Base-by-base conservation (phyloP, 2,329 filamentous ascomycete genomes). In the Exutisphaerella laricina region DNA sequence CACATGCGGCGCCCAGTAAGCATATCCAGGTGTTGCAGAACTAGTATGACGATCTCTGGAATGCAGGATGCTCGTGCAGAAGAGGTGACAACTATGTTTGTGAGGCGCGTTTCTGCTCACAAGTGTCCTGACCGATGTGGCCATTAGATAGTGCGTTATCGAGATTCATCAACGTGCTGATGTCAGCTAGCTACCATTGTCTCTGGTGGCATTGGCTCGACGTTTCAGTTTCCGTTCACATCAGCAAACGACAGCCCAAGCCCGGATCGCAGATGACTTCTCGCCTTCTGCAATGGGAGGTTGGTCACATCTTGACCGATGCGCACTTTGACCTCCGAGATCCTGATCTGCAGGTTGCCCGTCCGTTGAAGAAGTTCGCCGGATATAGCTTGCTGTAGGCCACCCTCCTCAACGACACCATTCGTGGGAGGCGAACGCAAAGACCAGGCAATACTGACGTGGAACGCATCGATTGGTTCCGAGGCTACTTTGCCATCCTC, bases 401-500 rank as follows among this genome's bases (percentile, higher is more conserved):
- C 26, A 8, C 26, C 31, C 3, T 22, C 31, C 7, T 45, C 28
- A 12, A 33, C 20, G 7, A 22, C 20, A 9, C 18, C 22, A 14
- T 39, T 10, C 6, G 65, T 96, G 89, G 58, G 95, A 17, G 35
- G 43, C 18, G 41, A 26, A 16, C 70, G 64, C 49, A 90, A 72
- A 1, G 78, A 84, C 92, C 90, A 97, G 0, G 84, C 92, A 43
- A 98, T 79, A 33, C 88, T 95, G 46, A 97, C 70, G 65, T 98
- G 92, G 59, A 96, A 96, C 18, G 26, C 26, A 18, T 54, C 39
- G 23, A 44, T 29, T 13, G 29, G 14, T 16, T 10, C 13, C 6
- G 8, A 16, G 14, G 25, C 16, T 47, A 22, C 3, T 26, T 30
- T 14, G 43, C 17, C 39, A 14, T 32, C 8, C 16, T 10, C 22